Base-by-base conservation (phyloP, 129 eudicot genomes). In the Lactuca saligna region DNA sequence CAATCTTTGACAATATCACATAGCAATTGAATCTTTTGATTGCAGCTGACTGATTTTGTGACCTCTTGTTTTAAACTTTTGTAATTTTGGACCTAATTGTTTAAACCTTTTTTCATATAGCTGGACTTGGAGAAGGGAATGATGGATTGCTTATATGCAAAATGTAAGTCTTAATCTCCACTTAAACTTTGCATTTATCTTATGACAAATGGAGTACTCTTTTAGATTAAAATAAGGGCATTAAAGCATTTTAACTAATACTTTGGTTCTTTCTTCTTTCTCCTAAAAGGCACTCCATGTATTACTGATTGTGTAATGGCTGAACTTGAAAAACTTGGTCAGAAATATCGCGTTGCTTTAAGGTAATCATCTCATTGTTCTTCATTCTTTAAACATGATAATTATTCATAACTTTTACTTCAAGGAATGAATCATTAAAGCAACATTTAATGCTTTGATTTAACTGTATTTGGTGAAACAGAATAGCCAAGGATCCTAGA, bases 241-340 rank as follows among this genome's bases (percentile, higher is more conserved):
- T 9, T 35, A 16, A 16, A 17, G 62, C 37, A 68, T 54, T 50
- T n/a, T 66, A 51, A 25, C 50, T 49, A 12, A 32, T 31, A 48
- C 56, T 9, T 61, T 7, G 25, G 14, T 15, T 63, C 7, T 32
- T 32, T 66, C 16, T 60, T 17, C 14, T 51, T 48, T 20, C 31
- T 69, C 72, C 17, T 72, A 25, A 32, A 44, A 94, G 99, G 99
- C 61, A 94, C 99, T 75, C 99, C 99, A 9, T 94, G 99, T 72
- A 94, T 94, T 11, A 94, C 99, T 17, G 99, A 94, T 80, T 94
- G 99, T 83, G 99, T 94, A 59, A 94, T 94, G 97, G 99, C 99
- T 34, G 97, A 94, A 81, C 99, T 90, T 57, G 99, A 94, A 81
- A 94, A 94, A 75, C 78, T 94, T 72, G 99, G 99, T 49, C 89